Percentiles rank a stretch among this genome's conserved stretches.
Evolutionary conservation across 1,284 basidiomycete genomes (phyloP).

Genomic region (Fomes fomentarius): DNA sequence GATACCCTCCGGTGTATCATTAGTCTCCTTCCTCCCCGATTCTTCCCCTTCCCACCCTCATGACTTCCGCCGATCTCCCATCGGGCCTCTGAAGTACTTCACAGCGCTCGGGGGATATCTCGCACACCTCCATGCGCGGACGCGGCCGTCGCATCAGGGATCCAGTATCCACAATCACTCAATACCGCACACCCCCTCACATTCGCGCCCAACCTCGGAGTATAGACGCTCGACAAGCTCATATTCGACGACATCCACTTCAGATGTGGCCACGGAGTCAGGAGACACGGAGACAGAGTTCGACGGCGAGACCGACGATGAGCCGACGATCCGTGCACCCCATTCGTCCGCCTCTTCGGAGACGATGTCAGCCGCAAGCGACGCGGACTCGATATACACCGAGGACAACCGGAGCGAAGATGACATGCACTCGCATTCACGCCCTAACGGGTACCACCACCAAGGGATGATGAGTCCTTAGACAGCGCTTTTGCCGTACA

Average conservation of each 20-base stretch:
- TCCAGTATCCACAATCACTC: constrained; percentile 5
- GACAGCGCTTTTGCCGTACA: constrained; percentile 15
- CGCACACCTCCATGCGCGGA: constrained; percentile 36
- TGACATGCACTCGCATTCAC: constrained; percentile 13
- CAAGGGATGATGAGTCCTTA: constrained; percentile 29
- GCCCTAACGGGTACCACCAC: constrained; percentile 20
- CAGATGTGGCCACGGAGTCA: constrained; percentile 39
- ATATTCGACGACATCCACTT: constrained; percentile 27
- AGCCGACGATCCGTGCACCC: constrained; percentile 71
- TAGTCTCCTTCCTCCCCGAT: constrained; percentile 32
- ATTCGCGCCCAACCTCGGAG: constrained; percentile 23
- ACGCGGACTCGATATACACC: constrained; percentile 33
- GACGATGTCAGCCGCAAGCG: constrained; percentile 38
- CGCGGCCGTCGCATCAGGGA: constrained; percentile 12
- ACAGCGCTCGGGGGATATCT: constrained; percentile 55
- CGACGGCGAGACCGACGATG: constrained; percentile 70
- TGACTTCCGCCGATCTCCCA: constrained; percentile 26
- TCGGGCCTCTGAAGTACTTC: constrained; percentile 53
- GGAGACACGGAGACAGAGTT: constrained; percentile 51
- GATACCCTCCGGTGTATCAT: constrained; percentile 34
- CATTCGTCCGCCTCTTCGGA: constrained; percentile 41
- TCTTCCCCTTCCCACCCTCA: constrained; percentile 31
- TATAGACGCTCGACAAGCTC: constrained; percentile 29
- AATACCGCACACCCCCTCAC: constrained; percentile 18
- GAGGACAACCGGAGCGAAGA: constrained; percentile 29